phyloP scores from a whole-genome alignment of 768 basidiomycete species.

The Daedaleopsis sinensis region DNA sequence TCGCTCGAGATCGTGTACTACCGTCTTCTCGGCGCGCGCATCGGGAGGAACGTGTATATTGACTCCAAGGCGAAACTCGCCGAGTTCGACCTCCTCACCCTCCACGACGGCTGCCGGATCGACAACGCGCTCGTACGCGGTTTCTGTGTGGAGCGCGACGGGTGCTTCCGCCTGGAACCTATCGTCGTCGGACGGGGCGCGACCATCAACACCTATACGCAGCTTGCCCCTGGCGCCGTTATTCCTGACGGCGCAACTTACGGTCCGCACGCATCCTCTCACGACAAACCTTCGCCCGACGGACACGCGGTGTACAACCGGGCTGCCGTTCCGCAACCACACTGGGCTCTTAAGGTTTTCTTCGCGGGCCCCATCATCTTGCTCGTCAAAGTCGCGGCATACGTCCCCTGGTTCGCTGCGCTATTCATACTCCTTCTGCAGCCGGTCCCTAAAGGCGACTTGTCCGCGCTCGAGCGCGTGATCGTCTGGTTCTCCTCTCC shows the following conservation, averaged over 20 bases:
- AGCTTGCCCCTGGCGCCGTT: slow-evolving; percentile 43
- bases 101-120: slow-evolving; percentile 46
- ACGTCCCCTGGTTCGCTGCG: slow-evolving; percentile 47
- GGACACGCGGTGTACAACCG: slow-evolving; percentile 45
- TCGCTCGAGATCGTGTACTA: slow-evolving; percentile 43
- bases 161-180: slow-evolving; percentile 43
- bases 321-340: slow-evolving; percentile 37
- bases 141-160: slow-evolving; percentile 50
- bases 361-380: slow-evolving; percentile 45
- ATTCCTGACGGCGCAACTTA: slow-evolving; percentile 43
- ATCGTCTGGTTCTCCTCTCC: slow-evolving; percentile 50
- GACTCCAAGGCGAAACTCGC: slow-evolving; percentile 41
- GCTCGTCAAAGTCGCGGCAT: slow-evolving; percentile 37
- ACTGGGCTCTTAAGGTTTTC: slow-evolving; percentile 36
- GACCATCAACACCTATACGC: slow-evolving; percentile 47
- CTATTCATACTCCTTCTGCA: slow-evolving; percentile 42
- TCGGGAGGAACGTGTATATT: slow-evolving; percentile 46
- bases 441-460: slow-evolving; percentile 23
- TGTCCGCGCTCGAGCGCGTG: slow-evolving; percentile 43
- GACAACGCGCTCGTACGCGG: slow-evolving; percentile 45
- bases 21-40: slow-evolving; percentile 47
- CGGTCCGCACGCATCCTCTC: slow-evolving; percentile 50
- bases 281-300: slow-evolving; percentile 41
- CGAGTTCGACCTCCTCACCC: slow-evolving; percentile 47
- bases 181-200: slow-evolving; percentile 43